These are phyloP conservation scores for Vinca minor DNA, from an alignment of 257 asterid genomes.

Conservation along the genomic window DNA sequence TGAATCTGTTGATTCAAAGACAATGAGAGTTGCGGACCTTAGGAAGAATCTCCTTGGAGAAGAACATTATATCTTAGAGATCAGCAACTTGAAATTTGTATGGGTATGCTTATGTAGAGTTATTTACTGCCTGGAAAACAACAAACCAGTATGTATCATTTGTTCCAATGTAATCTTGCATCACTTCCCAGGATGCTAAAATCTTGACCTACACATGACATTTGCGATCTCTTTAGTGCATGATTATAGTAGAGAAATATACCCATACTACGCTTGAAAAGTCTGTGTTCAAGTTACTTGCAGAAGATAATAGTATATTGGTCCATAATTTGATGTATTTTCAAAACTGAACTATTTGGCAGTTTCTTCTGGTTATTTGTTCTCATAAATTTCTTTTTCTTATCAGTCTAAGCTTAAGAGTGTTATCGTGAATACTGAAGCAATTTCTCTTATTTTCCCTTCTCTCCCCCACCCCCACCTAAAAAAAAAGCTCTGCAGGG, in stretches of 20 bases:
- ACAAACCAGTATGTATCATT: background rate
- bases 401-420: background rate
- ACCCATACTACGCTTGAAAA: background rate
- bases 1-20: background rate
- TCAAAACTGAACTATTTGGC: background rate
- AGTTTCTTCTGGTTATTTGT: background rate
- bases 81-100: background rate
- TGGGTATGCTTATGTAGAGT: background rate
- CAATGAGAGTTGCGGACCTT: too few relatives aligned
- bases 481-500: constrained; percentile 63
- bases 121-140: too few relatives aligned
- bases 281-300: background rate
- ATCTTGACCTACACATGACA: background rate
- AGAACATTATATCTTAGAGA: background rate
- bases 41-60: too few relatives aligned
- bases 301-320: background rate
- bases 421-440: constrained; percentile 19
- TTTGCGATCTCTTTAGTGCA: background rate
- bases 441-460: constrained; percentile 18
- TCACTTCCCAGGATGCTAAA: background rate
- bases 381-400: background rate
- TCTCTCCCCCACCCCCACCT: background rate
- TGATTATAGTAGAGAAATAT: background rate
- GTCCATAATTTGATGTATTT: background rate
- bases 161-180: background rate